A percentile compares a stretch with the other conserved stretches of the same genome.
These are phyloP conservation scores for Penicillium rolfsii DNA, from an alignment of 2,329 filamentous ascomycete genomes.

Conservation along the genomic window DNA sequence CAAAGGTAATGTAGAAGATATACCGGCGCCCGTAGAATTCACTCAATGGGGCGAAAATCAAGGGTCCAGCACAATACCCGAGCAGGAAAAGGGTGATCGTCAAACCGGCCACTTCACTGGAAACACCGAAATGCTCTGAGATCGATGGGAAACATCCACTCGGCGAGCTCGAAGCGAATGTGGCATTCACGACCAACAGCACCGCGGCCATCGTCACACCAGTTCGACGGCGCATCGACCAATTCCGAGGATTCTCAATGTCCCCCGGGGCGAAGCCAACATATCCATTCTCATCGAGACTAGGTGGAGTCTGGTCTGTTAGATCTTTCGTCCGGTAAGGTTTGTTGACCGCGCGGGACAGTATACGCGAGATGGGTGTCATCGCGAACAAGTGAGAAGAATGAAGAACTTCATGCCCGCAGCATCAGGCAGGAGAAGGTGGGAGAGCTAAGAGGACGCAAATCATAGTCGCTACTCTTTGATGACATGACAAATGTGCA, in stretches of 20 bases:
- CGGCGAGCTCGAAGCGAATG: conserved; percentile 55
- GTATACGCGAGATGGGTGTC: conserved; percentile 48
- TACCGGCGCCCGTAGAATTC: conserved; percentile 62
- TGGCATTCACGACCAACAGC: conserved; percentile 56
- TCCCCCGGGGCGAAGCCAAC: conserved; percentile 57
- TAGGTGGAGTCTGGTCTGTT: conserved; percentile 41
- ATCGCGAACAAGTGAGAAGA: conserved; percentile 32
- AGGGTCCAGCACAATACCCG: conserved; percentile 64
- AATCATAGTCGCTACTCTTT: neutral
- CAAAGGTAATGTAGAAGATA: conserved; percentile 51
- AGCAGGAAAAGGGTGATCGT: conserved; percentile 67
- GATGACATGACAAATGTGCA: conserved; percentile 3
- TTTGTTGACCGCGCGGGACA: conserved; percentile 58
- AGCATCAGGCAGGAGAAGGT: neutral
- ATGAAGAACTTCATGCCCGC: neutral
- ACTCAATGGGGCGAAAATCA: conserved; percentile 67
- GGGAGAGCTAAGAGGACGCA: neutral
- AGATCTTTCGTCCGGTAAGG: conserved; percentile 54
- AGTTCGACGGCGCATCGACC: conserved; percentile 50
- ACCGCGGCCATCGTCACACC: conserved; percentile 20
- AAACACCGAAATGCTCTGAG: conserved; percentile 52
- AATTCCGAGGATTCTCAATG: conserved; percentile 64
- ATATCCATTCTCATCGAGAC: conserved; percentile 55
- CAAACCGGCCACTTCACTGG: conserved; percentile 53
- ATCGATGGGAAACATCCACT: conserved; percentile 48